Evolutionary conservation across 352 stramenopile genomes (phyloP).

Genomic region (Phytopythium delawarense): DNA sequence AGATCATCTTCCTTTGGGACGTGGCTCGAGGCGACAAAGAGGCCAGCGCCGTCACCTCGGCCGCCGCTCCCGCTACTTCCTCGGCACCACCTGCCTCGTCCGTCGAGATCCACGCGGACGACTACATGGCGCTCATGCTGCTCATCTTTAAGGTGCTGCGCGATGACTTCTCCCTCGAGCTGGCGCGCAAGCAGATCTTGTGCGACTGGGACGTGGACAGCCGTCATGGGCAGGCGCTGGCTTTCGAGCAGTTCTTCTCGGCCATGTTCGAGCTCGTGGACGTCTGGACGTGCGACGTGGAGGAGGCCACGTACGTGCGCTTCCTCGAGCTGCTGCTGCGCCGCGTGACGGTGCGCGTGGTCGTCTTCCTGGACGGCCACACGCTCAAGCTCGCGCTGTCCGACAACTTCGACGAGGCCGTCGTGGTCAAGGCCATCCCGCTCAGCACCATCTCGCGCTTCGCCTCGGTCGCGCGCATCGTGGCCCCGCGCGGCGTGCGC

Average conservation of each 20-base stretch:
- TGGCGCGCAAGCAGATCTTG: constrained; percentile 55
- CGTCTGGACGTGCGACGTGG: constrained; percentile 76
- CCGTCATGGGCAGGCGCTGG: constrained; percentile 44
- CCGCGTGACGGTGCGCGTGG: constrained; percentile 61
- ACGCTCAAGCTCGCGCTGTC: constrained; percentile 69
- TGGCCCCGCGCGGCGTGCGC: constrained; percentile 40
- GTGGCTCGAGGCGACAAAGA: constrained; percentile 44
- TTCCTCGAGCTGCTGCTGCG: constrained; percentile 63
- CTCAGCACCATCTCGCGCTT: constrained; percentile 69
- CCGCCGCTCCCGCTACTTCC: not conserved
- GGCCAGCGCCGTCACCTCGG: constrained; percentile 11
- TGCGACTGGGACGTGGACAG: constrained; percentile 82
- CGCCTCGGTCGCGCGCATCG: constrained; percentile 45
- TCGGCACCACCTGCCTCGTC: not conserved
- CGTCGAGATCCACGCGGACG: constrained; percentile 41
- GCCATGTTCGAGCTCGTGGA: constrained; percentile 78
- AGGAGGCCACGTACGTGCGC: constrained; percentile 58
- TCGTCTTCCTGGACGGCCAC: constrained; percentile 66
- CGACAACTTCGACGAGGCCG: constrained; percentile 66
- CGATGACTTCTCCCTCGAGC: constrained; percentile 58
- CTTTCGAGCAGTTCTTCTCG: constrained; percentile 59
- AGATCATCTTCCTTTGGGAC: constrained; percentile 64
- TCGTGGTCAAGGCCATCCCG: constrained; percentile 75
- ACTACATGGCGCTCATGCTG: constrained; percentile 74
- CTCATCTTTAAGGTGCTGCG: constrained; percentile 77